Base-by-base conservation (phyloP, 495 filamentous ascomycete genomes). In the Tuber brumale region DNA sequence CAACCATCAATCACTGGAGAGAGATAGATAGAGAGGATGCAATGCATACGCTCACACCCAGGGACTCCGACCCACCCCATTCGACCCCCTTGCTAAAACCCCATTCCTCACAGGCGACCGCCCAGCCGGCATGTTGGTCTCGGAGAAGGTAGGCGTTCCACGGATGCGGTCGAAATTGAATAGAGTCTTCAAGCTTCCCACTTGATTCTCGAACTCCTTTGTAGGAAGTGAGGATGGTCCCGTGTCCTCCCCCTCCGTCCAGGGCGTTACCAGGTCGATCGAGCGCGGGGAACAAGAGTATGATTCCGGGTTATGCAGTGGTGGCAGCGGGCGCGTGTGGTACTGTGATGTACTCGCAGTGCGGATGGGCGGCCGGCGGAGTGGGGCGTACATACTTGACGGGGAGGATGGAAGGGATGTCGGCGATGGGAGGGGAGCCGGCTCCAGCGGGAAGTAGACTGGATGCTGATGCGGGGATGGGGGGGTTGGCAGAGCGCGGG, bases 111-210 rank as follows among this genome's bases (percentile, higher is more conserved):
- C 14, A 35, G 57, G 27, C 31, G 27, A 35, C 57, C 27, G 16
- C 14, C 31, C 57, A 18, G 57, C 27, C 14, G 57, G 57, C 3
- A 27, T 12, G 14, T 18, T 18, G 16, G 23, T 10, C 74, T 74
- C 70, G 18, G 74, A 12, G 16, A 57, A 31, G 21, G 81, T 76
- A 31, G 81, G 80, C 42, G 74, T 70, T 57, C 81, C 81, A 39
- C 81, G 75, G 23, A 83, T 83, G 42, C 78, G 78, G 4, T 84
- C 83, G 71, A 84, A 84, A 75, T 84, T 83, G 70, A 84, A 84
- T 37, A 84, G 70, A 3, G 82, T 83, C 72, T 82, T 83, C 57
- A 81, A 57, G 69, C 74, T 81, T n/a, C 81, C 74, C 27, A 75
- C 76, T 45, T 80, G 74, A 16, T 73, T 44, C 45, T 70, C 70